Evolutionary conservation across 306 rosid genomes (phyloP), one percentile per base, ranked within the genome.

Genomic region (Rosa multiflora): DNA sequence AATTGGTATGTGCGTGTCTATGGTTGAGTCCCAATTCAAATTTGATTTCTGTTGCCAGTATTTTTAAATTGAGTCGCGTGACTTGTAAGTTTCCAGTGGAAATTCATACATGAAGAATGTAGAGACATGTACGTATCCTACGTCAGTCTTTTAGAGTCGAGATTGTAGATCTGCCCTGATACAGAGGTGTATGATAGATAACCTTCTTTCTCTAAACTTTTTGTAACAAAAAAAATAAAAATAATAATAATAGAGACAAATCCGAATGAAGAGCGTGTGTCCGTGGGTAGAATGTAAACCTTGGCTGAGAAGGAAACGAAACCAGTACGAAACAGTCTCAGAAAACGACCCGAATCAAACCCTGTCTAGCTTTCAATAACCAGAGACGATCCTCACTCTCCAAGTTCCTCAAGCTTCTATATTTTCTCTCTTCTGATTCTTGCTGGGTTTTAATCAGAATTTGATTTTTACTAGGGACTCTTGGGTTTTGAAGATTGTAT

Each of bases 241-340:
- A 32, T 2, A 32, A 32, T 32, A 32, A 32, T 2, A 32, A 32
- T 32, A 32, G 2, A 32, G 37, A 32, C 37, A 32, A 32, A 32
- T 32, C 37, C 37, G 21, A 6, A 56, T n/a, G 11, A 56, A 56
- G 26, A 56, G 61, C 26, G 61, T 32, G 37, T 32, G 3, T 32
- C 37, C 37, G 37, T 29, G 32, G 32, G 32, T 29, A 29, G 32
- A 29, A 29, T 29, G 32, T 29, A 29, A 79, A 32, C 49, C 82
- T 79, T 79, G 1, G 53, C 37, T 0, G 78, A 20, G 66, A 72
- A 79, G 82, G 51, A 73, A 71, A 71, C 82, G 63, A 71, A 70
- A 47, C 61, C 71, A 2, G 9, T 10, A 0, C 35, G 74, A 77
- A 32, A 17, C 11, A 73, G 55, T 59, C 9, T 42, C 9, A 0